Base-by-base conservation (phyloP, 2,329 filamentous ascomycete genomes). In the Podosphaera xanthii region DNA sequence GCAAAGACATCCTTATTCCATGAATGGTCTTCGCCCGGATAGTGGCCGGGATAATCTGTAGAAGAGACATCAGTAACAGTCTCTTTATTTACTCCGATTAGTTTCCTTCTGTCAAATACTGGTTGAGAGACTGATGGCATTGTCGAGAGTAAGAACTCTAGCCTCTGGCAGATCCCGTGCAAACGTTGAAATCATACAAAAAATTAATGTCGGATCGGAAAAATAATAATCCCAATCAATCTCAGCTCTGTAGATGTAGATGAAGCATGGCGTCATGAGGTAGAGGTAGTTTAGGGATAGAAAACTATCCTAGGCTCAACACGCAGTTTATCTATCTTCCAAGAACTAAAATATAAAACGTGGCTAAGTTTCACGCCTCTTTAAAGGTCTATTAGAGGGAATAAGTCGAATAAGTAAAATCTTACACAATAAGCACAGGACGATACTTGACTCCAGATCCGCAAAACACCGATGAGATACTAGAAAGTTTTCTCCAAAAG, bases 61-160 rank as follows among this genome's bases (percentile, higher is more conserved):
- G 89, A 92, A 62, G 84, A 79, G 66, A 91, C 86, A 74, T 97
- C 82, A 65, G 85, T 86, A 68, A 98, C 86, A 31, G 87, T 96
- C 73, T 98, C 92, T 65, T 82, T 76, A 71, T 92, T 87, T 73
- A 98, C 83, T 65, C 84, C 82, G 68, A 98, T 83, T 14, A 82
- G 81, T 71, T 79, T 83, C 63, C 84, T 79, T 66, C 74, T 73
- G 64, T 81, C 76, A 59, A 81, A 71, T 71, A 84, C 80, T 63
- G 78, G 79, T 64, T 74, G 70, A 61, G 72, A 77, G 58, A 22
- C 33, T 46, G 9, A 7, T 12, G 75, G 74, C 62, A 49, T 49
- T 38, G 55, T 59, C 4, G n/a, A n/a, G 14, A 58, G 10, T 9
- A 10, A 55, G 8, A 12, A 38, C 38, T 7, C 10, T 12, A 14